These are phyloP conservation scores for Coemansia sp. DNA, from an alignment of 192 early-diverging fungal genomes.

Conservation along the genomic window DNA sequence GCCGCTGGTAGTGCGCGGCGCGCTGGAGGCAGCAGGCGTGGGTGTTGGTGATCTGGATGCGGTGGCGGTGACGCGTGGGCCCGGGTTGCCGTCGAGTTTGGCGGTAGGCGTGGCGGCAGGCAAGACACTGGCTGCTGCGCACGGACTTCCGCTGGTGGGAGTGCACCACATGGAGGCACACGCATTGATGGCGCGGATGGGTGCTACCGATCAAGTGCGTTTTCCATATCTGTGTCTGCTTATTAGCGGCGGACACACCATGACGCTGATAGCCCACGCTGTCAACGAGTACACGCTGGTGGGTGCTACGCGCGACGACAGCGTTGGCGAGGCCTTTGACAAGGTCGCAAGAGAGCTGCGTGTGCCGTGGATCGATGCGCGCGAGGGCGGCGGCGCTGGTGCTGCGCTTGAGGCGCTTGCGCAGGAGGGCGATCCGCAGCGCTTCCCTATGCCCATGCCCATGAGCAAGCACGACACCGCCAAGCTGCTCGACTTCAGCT, in stretches of 20 bases:
- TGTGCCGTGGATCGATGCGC: conserved; percentile 64
- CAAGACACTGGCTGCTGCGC: conserved; percentile 70
- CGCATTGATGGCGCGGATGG: conserved; percentile 71
- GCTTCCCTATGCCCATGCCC: conserved; percentile 59
- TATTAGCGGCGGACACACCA: conserved; percentile 76
- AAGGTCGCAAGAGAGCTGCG: conserved; percentile 69
- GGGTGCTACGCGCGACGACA: conserved; percentile 72
- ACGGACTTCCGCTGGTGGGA: conserved; percentile 67
- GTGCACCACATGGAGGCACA: conserved; percentile 89
- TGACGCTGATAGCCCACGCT: conserved; percentile 59
- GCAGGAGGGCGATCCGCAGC: conserved; percentile 48
- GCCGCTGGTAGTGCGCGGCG: conserved; percentile 62
- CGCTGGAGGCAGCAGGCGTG: conserved; percentile 59
- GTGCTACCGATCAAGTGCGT: conserved; percentile 14
- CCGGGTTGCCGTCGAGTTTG: conserved; percentile 69
- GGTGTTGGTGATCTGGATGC: conserved; percentile 62
- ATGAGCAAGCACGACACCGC: conserved; percentile 61
- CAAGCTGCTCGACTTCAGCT: conserved; percentile 64
- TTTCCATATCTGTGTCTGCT: conserved; percentile 76
- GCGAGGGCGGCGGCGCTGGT: conserved; percentile 67
- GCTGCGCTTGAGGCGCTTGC: conserved; percentile 70
- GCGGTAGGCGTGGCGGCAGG: conserved; percentile 70
- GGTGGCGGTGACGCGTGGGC: conserved; percentile 76
- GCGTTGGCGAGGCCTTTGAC: conserved; percentile 78
- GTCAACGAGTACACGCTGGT: conserved; percentile 64